A percentile compares a stretch with the other conserved stretches of the same genome.
These are phyloP conservation scores for Porcisia hertigi DNA, from an alignment of 208 protist genomes.

Conservation along the genomic window DNA sequence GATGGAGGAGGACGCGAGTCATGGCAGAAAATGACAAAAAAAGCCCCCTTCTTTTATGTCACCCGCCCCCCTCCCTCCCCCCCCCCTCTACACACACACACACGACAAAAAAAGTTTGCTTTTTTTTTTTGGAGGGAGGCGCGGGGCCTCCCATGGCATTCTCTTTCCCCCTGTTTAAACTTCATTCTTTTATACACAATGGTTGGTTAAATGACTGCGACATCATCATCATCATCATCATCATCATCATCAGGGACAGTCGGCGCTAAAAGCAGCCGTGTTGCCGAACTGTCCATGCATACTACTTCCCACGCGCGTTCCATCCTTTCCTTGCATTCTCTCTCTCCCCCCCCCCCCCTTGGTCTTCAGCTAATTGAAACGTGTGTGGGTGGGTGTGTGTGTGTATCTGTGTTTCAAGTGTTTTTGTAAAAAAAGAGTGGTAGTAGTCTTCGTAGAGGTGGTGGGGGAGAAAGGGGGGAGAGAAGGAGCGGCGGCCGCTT, in stretches of 20 bases:
- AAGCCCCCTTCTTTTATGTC: neutral
- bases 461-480: neutral
- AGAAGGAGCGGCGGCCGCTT: neutral
- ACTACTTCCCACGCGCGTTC: neutral
- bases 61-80: too few species aligned
- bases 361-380: neutral
- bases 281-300: neutral
- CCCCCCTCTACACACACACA: too few species aligned
- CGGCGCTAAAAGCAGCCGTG: neutral
- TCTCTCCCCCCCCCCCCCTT: neutral
- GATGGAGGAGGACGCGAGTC: neutral
- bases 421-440: neutral
- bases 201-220: neutral
- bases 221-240: neutral
- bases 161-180: neutral
- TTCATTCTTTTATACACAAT: neutral
- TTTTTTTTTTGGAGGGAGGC: neutral
- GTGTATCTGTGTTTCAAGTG: neutral
- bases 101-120: too few species aligned
- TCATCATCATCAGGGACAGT: neutral
- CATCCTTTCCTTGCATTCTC: neutral
- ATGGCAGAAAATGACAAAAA: too few species aligned
- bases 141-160: too few species aligned
- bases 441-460: neutral
- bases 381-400: neutral